Evolutionary conservation across 2,329 filamentous ascomycete genomes (phyloP).

Genomic region (Pseudogymnoascus verrucosus): DNA sequence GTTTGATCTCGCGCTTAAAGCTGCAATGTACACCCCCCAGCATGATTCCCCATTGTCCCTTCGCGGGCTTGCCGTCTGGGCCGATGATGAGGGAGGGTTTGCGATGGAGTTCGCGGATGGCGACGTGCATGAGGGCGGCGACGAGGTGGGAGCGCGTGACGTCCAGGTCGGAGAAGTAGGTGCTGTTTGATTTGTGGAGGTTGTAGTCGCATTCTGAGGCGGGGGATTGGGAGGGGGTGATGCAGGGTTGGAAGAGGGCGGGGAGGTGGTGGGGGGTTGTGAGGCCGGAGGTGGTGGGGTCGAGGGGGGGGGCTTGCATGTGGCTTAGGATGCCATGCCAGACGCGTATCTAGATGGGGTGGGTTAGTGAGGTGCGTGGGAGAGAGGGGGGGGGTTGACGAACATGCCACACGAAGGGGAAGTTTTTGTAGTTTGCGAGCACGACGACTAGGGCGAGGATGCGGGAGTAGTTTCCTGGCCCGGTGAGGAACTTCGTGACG

Average conservation of each 20-base stretch:
- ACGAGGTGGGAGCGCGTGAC: constrained; percentile 73
- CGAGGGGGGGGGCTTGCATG: too few species aligned
- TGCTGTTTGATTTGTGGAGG: constrained; percentile 63
- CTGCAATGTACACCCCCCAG: constrained; percentile 66
- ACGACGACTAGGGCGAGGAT: constrained; percentile 31
- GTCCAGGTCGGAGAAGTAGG: constrained; percentile 64
- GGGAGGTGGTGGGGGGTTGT: too few species aligned
- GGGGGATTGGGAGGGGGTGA: constrained; percentile 50
- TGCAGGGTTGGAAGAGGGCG: constrained; percentile 57
- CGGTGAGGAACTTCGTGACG: constrained; percentile 21
- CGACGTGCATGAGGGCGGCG: constrained; percentile 55
- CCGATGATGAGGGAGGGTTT: constrained; percentile 46
- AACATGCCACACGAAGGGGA: constrained; percentile 55
- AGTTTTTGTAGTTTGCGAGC: constrained; percentile 47
- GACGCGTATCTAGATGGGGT: too few species aligned
- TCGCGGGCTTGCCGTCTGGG: constrained; percentile 37
- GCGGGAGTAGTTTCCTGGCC: constrained; percentile 25
- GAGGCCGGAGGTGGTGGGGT: too few species aligned
- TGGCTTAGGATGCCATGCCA: too few species aligned
- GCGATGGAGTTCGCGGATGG: constrained; percentile 43
- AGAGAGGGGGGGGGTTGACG: constrained; percentile 20
- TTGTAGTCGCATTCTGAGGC: constrained; percentile 65
- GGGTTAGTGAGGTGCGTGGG: constrained; percentile 14
- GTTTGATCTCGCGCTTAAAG: constrained; percentile 66
- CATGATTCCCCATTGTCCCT: constrained; percentile 51